phyloP scores from a whole-genome alignment of 352 stramenopile species.

The Elongisporangium undulatum region DNA sequence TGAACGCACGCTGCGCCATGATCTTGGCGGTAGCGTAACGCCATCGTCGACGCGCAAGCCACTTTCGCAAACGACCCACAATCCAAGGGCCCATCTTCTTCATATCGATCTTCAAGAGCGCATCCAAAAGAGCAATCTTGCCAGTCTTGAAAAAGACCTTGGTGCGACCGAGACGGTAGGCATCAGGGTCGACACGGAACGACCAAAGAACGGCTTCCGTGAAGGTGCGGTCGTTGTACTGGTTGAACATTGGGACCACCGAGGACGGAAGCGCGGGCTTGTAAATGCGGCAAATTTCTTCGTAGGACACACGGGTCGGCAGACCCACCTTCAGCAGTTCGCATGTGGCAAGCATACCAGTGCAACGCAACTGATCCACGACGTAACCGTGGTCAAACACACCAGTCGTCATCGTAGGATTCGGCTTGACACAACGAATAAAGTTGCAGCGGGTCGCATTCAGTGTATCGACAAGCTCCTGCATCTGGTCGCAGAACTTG shows the following conservation, averaged over 20 bases:
- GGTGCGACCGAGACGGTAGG: slow-evolving; percentile 85
- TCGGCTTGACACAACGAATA: slow-evolving; percentile 91
- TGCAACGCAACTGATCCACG: slow-evolving; percentile 87
- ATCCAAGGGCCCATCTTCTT: slow-evolving; percentile 89
- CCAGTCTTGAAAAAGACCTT: slow-evolving; percentile 92
- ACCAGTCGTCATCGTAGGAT: slow-evolving; percentile 69
- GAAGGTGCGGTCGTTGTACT: slow-evolving; percentile 84
- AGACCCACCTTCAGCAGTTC: slow-evolving; percentile 90
- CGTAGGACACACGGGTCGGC: slow-evolving; percentile 86
- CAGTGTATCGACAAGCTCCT: slow-evolving; percentile 80
- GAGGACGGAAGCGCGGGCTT: slow-evolving; percentile 70
- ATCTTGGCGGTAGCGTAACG: slow-evolving; percentile 85
- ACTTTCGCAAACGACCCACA: slow-evolving; percentile 77
- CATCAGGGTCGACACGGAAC: slow-evolving; percentile 83
- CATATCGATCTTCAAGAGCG: slow-evolving; percentile 86
- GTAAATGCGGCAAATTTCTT: slow-evolving; percentile 88
- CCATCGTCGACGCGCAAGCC: slow-evolving; percentile 80
- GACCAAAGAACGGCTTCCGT: slow-evolving; percentile 88
- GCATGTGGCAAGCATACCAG: slow-evolving; percentile 87
- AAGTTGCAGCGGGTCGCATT: slow-evolving; percentile 86
- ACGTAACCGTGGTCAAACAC: slow-evolving; percentile 89
- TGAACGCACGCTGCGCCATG: slow-evolving; percentile 74
- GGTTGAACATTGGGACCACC: slow-evolving; percentile 73
- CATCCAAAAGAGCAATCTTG: slow-evolving; percentile 87
- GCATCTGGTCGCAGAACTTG: slow-evolving; percentile 88